A percentile compares a stretch with the other conserved stretches of the same genome.
Evolutionary conservation across 306 rosid species (phyloP).

Genomic region (Fagus sylvatica): DNA sequence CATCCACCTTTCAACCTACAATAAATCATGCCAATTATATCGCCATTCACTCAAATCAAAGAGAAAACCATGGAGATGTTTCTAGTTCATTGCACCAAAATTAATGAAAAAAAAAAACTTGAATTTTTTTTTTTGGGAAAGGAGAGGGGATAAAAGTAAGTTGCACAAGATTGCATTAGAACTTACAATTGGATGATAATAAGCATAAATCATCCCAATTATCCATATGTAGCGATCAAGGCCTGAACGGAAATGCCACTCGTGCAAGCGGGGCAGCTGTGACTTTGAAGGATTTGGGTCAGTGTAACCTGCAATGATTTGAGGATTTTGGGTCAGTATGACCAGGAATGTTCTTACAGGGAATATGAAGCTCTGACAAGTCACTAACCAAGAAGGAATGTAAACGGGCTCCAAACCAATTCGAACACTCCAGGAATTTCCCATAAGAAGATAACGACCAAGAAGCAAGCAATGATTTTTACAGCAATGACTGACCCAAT

Average conservation of each 20-base stretch:
- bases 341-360: slow-evolving; percentile 24
- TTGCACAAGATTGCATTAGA: slow-evolving; percentile 20
- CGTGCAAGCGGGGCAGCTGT: slow-evolving; percentile 66
- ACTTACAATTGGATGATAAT: slow-evolving; percentile 91
- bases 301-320: slow-evolving; percentile 56
- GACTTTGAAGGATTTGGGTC: slow-evolving; percentile 69
- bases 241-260: slow-evolving; percentile 97
- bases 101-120: slow-evolving; percentile 2
- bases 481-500: slow-evolving; percentile 65
- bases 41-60: slow-evolving; percentile 15
- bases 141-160: neutral
- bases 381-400: slow-evolving; percentile 79
- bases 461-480: slow-evolving; percentile 69
- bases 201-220: slow-evolving; percentile 95
- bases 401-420: slow-evolving; percentile 77
- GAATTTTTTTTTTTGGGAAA: neutral
- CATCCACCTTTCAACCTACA: slow-evolving; percentile 90
- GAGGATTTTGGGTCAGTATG: slow-evolving; percentile 29
- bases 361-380: slow-evolving; percentile 21
- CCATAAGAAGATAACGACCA: slow-evolving; percentile 82
- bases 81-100: slow-evolving; percentile 1
- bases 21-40: slow-evolving; percentile 26
- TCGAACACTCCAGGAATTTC: slow-evolving; percentile 97
- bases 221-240: slow-evolving; percentile 99
- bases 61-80: slow-evolving; percentile 4